Evolutionary conservation across 192 early-diverging fungal species (phyloP).

Genomic region (Borealophlyctis nickersoniae): DNA sequence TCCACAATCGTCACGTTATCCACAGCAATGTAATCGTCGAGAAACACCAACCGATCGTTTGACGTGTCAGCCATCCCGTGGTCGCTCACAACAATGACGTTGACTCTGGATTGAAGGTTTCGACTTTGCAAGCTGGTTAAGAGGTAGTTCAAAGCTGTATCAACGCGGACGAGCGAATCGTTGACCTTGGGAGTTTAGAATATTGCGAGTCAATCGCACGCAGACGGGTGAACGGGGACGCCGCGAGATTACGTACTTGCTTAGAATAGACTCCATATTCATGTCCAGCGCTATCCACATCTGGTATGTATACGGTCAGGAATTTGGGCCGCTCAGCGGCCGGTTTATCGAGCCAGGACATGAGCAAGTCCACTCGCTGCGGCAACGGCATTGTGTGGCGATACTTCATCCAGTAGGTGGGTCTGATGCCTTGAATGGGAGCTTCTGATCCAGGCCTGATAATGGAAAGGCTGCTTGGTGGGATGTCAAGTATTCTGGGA

Average conservation of each 20-base stretch:
- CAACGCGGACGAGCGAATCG: constrained; percentile 48
- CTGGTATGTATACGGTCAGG: constrained; percentile 73
- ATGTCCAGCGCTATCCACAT: constrained; percentile 81
- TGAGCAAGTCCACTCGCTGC: constrained; percentile 56
- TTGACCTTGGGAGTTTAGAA: constrained; percentile 53
- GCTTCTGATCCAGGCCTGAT: constrained; percentile 52
- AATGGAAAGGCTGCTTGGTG: not conserved
- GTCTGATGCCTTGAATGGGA: constrained; percentile 43
- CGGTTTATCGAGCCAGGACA: constrained; percentile 80
- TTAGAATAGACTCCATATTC: constrained; percentile 62
- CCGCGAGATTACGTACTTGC: constrained; percentile 8
- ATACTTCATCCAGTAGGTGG: constrained; percentile 67
- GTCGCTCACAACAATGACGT: constrained; percentile 70
- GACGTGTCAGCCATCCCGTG: constrained; percentile 79
- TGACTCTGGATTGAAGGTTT: constrained; percentile 60
- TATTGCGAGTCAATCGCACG: not conserved
- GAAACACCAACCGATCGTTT: constrained; percentile 56
- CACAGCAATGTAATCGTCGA: constrained; percentile 71
- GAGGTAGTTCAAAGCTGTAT: constrained; percentile 60
- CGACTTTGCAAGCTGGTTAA: constrained; percentile 52
- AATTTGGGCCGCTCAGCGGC: constrained; percentile 65
- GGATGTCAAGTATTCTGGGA: not conserved
- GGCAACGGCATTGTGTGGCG: constrained; percentile 37
- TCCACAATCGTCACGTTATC: constrained; percentile 49
- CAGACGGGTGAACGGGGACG: not conserved